Conservation (phyloP, 2,329 filamentous ascomycete genomes). For the Lachnellula subtilissima region DNA sequence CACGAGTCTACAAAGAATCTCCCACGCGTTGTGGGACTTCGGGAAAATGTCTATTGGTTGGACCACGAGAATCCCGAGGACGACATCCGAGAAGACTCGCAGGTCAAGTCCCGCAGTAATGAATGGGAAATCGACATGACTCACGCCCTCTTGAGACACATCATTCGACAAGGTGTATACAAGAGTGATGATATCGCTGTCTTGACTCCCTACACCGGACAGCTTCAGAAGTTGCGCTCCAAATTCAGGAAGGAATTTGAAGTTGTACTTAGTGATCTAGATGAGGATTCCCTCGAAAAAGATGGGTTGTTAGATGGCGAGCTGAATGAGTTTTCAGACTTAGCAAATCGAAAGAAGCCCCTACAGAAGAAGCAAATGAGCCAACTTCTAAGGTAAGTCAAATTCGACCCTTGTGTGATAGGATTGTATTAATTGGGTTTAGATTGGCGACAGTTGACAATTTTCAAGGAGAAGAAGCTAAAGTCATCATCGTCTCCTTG, state of each 20-base stretch:
- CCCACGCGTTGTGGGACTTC: conserved; percentile 26
- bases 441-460: conserved; percentile 63
- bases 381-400: conserved; percentile 11
- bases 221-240: conserved; percentile 38
- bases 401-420: background rate
- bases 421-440: background rate
- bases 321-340: background rate
- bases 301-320: conserved; percentile 12
- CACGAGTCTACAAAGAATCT: conserved; percentile 13
- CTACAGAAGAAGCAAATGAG: conserved; percentile 23
- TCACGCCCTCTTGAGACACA: conserved; percentile 55
- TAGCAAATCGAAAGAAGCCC: background rate
- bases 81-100: background rate
- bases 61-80: conserved; percentile 25
- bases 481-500: conserved; percentile 64
- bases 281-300: conserved; percentile 25
- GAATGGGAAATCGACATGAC: conserved; percentile 61
- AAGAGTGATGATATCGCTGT: conserved; percentile 59
- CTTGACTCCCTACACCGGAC: conserved; percentile 60
- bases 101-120: conserved; percentile 37
- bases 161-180: conserved; percentile 62
- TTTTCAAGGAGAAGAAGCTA: conserved; percentile 65
- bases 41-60: conserved; percentile 25
- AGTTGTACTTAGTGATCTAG: conserved; percentile 30
- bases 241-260: conserved; percentile 28